Evolutionary conservation across 768 basidiomycete genomes (phyloP).

Genomic region (Kwoniella sp.): DNA sequence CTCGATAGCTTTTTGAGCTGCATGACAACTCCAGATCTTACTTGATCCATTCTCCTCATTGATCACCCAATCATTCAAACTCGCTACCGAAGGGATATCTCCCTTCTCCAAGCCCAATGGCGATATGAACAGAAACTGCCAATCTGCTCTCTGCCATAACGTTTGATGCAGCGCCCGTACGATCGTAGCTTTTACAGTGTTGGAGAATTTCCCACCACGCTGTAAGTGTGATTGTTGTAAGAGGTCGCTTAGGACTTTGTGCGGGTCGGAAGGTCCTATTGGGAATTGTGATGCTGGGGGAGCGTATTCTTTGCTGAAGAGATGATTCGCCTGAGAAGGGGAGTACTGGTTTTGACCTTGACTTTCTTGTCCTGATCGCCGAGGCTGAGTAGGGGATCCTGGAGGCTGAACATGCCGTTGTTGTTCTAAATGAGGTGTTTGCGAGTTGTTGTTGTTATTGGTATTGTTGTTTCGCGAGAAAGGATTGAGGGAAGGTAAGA

Average conservation of each 20-base stretch:
- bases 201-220: constrained; percentile 14
- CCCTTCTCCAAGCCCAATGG: background rate
- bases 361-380: too few relatives aligned
- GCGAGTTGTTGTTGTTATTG: background rate
- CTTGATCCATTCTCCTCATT: background rate
- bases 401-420: too few relatives aligned
- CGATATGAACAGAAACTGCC: constrained; percentile 19
- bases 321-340: too few relatives aligned
- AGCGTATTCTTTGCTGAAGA: background rate
- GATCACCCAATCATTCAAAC: constrained; percentile 16
- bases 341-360: too few relatives aligned
- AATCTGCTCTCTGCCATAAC: constrained; percentile 24
- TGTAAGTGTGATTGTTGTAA: constrained; percentile 4
- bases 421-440: too few relatives aligned
- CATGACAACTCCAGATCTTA: constrained; percentile 19
- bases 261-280: constrained; percentile 8
- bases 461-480: background rate
- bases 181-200: constrained; percentile 12
- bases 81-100: constrained; percentile 1
- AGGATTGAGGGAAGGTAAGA: constrained; percentile 18
- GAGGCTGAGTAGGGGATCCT: too few relatives aligned
- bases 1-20: constrained; percentile 15
- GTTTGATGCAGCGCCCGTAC: constrained; percentile 18
- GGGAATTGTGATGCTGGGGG: background rate
- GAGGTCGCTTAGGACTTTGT: constrained; percentile 10